Evolutionary conservation across 441 rosid genomes (phyloP).

Genomic region (Pelargonium myrrhifolium): DNA sequence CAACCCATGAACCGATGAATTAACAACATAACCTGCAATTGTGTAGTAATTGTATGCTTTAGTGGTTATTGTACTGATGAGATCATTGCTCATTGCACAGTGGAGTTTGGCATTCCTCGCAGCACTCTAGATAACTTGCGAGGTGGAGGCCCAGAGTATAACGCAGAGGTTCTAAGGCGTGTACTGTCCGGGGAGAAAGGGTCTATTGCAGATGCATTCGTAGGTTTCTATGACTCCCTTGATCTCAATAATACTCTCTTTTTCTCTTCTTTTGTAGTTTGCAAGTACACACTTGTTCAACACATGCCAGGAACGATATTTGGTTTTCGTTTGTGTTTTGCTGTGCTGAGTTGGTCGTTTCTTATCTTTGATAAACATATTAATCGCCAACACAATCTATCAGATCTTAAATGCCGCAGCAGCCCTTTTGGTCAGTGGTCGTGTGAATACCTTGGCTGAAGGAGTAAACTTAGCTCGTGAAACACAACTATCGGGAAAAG

Average conservation of each 20-base stretch:
- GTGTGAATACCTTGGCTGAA: constrained; percentile 49
- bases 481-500: constrained; percentile 71
- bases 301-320: neutral
- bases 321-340: neutral
- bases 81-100: constrained; percentile 31
- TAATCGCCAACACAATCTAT: neutral
- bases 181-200: constrained; percentile 75
- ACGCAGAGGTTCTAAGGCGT: constrained; percentile 54
- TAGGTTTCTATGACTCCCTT: constrained; percentile 24
- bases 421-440: constrained; percentile 62
- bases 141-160: constrained; percentile 77
- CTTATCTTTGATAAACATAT: neutral
- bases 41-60: too few species aligned
- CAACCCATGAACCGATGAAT: too few species aligned
- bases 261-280: too few species aligned
- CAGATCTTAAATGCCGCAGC: constrained; percentile 94
- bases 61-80: constrained; percentile 11
- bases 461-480: constrained; percentile 72
- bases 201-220: constrained; percentile 74
- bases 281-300: too few species aligned
- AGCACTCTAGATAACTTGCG: constrained; percentile 64
- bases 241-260: too few species aligned
- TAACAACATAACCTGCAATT: too few species aligned
- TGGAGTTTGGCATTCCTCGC: constrained; percentile 87
- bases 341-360: too few species aligned